A percentile compares a stretch with the other conserved stretches of the same genome.
These are phyloP conservation scores for Hypoxylon sp. DNA, from an alignment of 2,329 filamentous ascomycete species.

Conservation along the genomic window DNA sequence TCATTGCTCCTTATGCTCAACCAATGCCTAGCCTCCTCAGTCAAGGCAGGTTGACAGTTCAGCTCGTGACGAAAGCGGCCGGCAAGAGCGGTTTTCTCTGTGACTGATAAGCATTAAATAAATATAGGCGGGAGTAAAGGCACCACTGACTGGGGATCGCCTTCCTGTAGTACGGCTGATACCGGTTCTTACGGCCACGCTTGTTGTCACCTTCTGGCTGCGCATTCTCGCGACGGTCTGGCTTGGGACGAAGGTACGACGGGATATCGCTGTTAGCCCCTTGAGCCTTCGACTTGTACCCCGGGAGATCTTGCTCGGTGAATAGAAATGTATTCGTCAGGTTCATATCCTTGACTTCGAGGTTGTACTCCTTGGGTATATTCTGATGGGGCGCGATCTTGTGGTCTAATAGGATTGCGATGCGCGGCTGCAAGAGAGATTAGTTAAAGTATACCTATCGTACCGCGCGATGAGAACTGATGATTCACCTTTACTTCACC, in stretches of 20 bases:
- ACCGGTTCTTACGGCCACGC: constrained; percentile 63
- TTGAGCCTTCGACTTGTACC: constrained; percentile 75
- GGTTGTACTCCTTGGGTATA: constrained; percentile 89
- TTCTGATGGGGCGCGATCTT: constrained; percentile 77
- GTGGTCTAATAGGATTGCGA: constrained; percentile 77
- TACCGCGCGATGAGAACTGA: neutral
- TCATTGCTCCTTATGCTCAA: constrained; percentile 71
- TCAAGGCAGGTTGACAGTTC: constrained; percentile 79
- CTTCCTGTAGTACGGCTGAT: constrained; percentile 75
- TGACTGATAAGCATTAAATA: constrained; percentile 17
- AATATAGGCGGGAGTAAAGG: neutral
- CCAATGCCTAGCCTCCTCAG: constrained; percentile 76
- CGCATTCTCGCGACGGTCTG: constrained; percentile 56
- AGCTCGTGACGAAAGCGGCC: constrained; percentile 83
- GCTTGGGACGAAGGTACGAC: constrained; percentile 65
- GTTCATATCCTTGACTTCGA: constrained; percentile 75
- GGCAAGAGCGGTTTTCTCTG: constrained; percentile 83
- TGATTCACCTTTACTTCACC: constrained; percentile 57
- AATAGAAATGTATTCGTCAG: constrained; percentile 92
- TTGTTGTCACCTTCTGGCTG: constrained; percentile 63
- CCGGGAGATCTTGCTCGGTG: constrained; percentile 91
- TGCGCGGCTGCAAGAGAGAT: constrained; percentile 56
- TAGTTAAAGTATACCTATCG: constrained; percentile 4
- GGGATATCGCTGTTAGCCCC: constrained; percentile 73
- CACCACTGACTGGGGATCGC: constrained; percentile 79